phyloP scores from a whole-genome alignment of 768 basidiomycete genomes.

The Cytidiella melzeri region DNA sequence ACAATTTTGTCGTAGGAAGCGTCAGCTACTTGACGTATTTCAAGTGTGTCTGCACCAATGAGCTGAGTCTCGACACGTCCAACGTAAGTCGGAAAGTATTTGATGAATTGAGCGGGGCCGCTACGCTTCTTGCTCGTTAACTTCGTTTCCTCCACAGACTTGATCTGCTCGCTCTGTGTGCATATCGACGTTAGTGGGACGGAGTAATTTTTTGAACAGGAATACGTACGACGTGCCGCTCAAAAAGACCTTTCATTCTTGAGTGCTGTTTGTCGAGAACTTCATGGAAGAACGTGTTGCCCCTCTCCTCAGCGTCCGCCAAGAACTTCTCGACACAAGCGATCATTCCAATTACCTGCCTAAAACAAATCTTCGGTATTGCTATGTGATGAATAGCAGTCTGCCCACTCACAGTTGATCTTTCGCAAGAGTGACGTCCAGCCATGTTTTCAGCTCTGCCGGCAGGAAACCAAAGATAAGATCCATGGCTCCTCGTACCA shows the following conservation, averaged over 20 bases:
- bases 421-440: slow-evolving; percentile 68
- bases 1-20: slow-evolving; percentile 84
- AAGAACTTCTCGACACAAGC: slow-evolving; percentile 73
- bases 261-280: slow-evolving; percentile 80
- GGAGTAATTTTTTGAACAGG: neutral
- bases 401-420: slow-evolving; percentile 59
- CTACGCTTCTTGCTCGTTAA: slow-evolving; percentile 87
- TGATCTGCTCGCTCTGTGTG: slow-evolving; percentile 76
- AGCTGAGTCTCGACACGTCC: slow-evolving; percentile 81
- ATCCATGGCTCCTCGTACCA: slow-evolving; percentile 87
- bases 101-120: slow-evolving; percentile 88
- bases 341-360: slow-evolving; percentile 82
- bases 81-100: slow-evolving; percentile 88
- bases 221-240: slow-evolving; percentile 61
- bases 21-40: slow-evolving; percentile 74
- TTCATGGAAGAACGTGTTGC: slow-evolving; percentile 65
- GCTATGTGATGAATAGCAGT: neutral
- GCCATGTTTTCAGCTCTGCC: slow-evolving; percentile 76
- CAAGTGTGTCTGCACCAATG: slow-evolving; percentile 65
- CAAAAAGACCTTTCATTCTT: slow-evolving; percentile 68
- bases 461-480: slow-evolving; percentile 92
- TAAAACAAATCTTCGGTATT: too few relatives aligned
- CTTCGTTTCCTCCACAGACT: slow-evolving; percentile 85
- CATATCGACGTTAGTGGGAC: slow-evolving; percentile 4
- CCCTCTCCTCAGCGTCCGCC: slow-evolving; percentile 71